These are phyloP conservation scores for Lentinula novae-zelandiae DNA, from an alignment of 1,284 basidiomycete genomes.

Conservation along the genomic window DNA sequence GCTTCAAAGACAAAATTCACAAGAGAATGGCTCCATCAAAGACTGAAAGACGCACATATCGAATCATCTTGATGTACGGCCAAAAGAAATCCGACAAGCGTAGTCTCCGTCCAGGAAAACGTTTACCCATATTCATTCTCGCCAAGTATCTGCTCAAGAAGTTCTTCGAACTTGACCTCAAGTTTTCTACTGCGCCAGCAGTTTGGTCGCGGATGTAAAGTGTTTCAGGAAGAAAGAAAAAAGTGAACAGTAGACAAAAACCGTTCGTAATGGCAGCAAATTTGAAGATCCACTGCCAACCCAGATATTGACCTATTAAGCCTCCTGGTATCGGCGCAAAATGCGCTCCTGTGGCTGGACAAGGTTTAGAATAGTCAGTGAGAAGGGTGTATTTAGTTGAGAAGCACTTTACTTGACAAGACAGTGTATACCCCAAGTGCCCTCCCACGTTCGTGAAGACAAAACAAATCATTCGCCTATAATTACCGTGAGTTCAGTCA, in stretches of 20 bases:
- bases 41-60: not conserved
- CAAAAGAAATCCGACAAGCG: not conserved
- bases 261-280: conserved; percentile 4
- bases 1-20: not conserved
- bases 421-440: conserved; percentile 33
- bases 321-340: conserved; percentile 27
- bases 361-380: not conserved
- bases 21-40: not conserved
- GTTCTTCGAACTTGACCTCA: not conserved
- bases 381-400: not conserved
- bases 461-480: conserved; percentile 24
- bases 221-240: conserved; percentile 9
- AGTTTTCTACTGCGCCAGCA: not conserved
- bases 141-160: not conserved
- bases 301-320: conserved; percentile 6
- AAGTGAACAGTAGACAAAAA: not conserved
- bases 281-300: conserved; percentile 10
- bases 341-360: conserved; percentile 29
- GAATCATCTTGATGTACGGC: conserved; percentile 8
- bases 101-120: conserved; percentile 1
- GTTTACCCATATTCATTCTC: not conserved
- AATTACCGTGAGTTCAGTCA: not conserved
- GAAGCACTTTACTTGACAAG: conserved; percentile 20
- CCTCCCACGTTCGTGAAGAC: conserved; percentile 30
- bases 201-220: conserved; percentile 3